A percentile compares a stretch with the other conserved stretches of the same genome.
Evolutionary conservation across 257 asterid species (phyloP).

Genomic region (Solanum corneliomulleri): DNA sequence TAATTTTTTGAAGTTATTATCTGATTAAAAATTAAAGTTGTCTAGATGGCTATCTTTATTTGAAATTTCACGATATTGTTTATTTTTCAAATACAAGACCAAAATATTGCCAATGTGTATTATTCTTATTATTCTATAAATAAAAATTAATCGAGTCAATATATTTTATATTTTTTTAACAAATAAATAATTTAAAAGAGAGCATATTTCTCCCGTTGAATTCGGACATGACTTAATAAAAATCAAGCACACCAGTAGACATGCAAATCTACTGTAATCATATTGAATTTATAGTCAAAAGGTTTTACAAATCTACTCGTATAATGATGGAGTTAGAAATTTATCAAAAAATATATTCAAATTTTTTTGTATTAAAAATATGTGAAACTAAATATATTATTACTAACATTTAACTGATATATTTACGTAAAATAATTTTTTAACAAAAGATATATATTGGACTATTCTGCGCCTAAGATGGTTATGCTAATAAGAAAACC

Average conservation of each 20-base stretch:
- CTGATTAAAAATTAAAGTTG: rapidly evolving
- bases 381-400: too few relatives aligned
- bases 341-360: too few relatives aligned
- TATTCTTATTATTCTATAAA: background rate
- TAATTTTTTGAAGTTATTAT: too few relatives aligned
- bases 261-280: background rate
- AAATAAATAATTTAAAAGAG: background rate
- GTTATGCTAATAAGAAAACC: background rate
- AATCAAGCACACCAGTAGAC: background rate
- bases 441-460: too few relatives aligned
- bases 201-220: background rate
- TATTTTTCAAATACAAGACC: background rate
- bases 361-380: too few relatives aligned
- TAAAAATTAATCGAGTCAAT: background rate
- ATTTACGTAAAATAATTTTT: too few relatives aligned
- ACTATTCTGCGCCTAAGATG: too few relatives aligned
- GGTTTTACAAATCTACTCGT: background rate
- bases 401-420: too few relatives aligned
- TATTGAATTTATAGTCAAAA: background rate
- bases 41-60: background rate
- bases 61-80: background rate
- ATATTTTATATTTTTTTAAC: background rate
- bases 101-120: background rate
- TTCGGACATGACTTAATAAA: background rate
- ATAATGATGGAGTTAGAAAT: too few relatives aligned